phyloP scores from a whole-genome alignment of 2,329 filamentous ascomycete genomes.

The Calonectria ilicicola region DNA sequence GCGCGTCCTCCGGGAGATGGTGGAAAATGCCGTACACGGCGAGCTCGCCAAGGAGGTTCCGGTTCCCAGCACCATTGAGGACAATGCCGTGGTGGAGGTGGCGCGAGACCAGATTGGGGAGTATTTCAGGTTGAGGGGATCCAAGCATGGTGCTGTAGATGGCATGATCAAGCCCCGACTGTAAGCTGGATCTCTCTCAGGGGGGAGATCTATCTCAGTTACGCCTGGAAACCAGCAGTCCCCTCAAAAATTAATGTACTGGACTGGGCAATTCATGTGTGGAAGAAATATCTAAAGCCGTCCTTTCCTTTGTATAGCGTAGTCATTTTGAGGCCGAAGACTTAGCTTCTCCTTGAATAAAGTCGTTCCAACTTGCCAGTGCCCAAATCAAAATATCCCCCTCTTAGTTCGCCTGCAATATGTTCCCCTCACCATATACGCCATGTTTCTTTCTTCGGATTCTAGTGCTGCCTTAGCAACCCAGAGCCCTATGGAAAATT shows the following conservation, averaged over 20 bases:
- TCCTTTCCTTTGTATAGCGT: constrained; percentile 30
- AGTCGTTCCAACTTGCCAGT: neutral
- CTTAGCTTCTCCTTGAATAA: constrained; percentile 9
- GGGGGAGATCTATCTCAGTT: neutral
- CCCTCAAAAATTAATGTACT: neutral
- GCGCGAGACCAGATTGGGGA: constrained; percentile 77
- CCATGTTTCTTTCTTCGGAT: neutral
- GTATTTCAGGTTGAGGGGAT: constrained; percentile 74
- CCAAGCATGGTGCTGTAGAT: constrained; percentile 58
- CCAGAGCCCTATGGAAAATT: neutral
- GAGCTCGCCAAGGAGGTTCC: constrained; percentile 79
- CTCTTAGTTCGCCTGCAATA: neutral
- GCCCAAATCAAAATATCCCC: neutral
- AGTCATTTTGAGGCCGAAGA: constrained; percentile 17
- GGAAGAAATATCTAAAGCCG: constrained; percentile 23
- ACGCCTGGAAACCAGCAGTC: neutral
- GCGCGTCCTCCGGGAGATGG: constrained; percentile 82
- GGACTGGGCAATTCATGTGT: constrained; percentile 15
- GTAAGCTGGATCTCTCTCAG: constrained; percentile 40
- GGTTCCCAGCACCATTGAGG: constrained; percentile 89
- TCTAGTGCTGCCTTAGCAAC: neutral
- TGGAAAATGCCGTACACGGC: constrained; percentile 83
- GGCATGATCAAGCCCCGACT: constrained; percentile 66
- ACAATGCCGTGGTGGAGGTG: constrained; percentile 78
- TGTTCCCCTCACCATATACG: neutral